phyloP scores from a whole-genome alignment of 495 filamentous ascomycete genomes.

The Aspergillus bertholletiae region DNA sequence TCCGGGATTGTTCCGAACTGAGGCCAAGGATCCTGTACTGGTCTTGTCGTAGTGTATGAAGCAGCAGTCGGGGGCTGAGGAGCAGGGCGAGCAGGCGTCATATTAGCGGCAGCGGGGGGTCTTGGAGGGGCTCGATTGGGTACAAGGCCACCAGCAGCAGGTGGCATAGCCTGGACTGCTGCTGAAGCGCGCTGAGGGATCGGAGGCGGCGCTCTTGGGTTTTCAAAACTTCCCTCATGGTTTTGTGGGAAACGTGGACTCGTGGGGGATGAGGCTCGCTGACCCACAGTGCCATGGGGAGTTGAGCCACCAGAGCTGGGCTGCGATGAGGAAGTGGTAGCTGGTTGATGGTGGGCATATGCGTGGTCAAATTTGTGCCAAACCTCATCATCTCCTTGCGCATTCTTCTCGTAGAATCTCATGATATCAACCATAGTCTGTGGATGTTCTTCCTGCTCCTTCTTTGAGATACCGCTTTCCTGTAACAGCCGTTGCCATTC shows the following conservation, averaged over 20 bases:
- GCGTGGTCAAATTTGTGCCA: slow-evolving; percentile 96
- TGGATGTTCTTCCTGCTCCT: slow-evolving; percentile 92
- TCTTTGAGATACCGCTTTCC: slow-evolving; percentile 93
- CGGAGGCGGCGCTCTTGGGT: slow-evolving; percentile 88
- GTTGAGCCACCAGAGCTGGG: slow-evolving; percentile 9
- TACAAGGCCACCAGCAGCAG: slow-evolving; percentile 32
- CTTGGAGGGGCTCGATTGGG: slow-evolving; percentile 45
- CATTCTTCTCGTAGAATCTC: slow-evolving; percentile 92
- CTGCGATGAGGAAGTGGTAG: slow-evolving; percentile 31
- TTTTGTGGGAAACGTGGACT: slow-evolving; percentile 91
- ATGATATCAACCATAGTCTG: slow-evolving; percentile 94
- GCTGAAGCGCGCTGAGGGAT: slow-evolving; percentile 61
- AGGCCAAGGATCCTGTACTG: slow-evolving; percentile 18
- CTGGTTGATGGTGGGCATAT: slow-evolving; percentile 54
- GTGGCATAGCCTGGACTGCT: slow-evolving; percentile 23
- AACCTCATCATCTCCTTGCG: slow-evolving; percentile 77
- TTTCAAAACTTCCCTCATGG: slow-evolving; percentile 93
- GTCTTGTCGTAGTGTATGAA: slow-evolving; percentile 19
- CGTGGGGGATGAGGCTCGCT: slow-evolving; percentile 68
- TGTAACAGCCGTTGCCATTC: slow-evolving; percentile 96
- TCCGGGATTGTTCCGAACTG: background rate
- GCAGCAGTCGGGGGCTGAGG: slow-evolving; percentile 47
- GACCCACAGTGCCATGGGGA: slow-evolving; percentile 10
- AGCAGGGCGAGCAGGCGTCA: slow-evolving; percentile 42
- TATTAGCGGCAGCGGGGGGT: slow-evolving; percentile 28